Percentiles rank a stretch among this genome's conserved stretches.
Conservation (phyloP, 805 yeast genomes). For the Candida nitratophila region DNA sequence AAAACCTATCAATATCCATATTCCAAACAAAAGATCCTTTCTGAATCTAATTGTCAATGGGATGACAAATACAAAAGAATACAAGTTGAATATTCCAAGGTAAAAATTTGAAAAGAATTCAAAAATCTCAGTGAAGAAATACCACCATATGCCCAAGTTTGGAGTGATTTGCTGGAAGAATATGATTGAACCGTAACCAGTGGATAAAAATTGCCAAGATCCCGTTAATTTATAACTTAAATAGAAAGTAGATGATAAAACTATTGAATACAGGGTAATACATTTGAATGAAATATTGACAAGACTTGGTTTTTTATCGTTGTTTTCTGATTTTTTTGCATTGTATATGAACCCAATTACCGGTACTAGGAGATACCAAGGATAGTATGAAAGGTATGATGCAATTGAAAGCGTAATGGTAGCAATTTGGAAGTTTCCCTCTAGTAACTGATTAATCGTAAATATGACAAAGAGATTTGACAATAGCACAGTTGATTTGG, state of each 20-base stretch:
- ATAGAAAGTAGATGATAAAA: slow-evolving; percentile 23
- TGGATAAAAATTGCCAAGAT: slow-evolving; percentile 38
- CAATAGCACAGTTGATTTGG: slow-evolving; percentile 61
- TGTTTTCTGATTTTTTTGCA: background rate
- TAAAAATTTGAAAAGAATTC: slow-evolving; percentile 82
- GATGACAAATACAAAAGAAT: slow-evolving; percentile 53
- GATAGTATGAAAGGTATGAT: slow-evolving; percentile 55
- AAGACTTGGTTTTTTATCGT: background rate
- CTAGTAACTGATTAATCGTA: slow-evolving; percentile 38
- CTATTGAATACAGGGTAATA: slow-evolving; percentile 19
- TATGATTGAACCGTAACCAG: slow-evolving; percentile 52
- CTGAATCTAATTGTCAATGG: slow-evolving; percentile 70
- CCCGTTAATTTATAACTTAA: slow-evolving; percentile 33
- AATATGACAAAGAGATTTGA: slow-evolving; percentile 50
- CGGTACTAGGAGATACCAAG: slow-evolving; percentile 56
- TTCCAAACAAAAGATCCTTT: slow-evolving; percentile 24
- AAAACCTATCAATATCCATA: slow-evolving; percentile 33
- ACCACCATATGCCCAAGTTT: slow-evolving; percentile 98
- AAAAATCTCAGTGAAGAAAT: slow-evolving; percentile 92
- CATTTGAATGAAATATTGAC: slow-evolving; percentile 15
- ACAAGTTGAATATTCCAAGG: slow-evolving; percentile 75
- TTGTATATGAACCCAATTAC: slow-evolving; percentile 26
- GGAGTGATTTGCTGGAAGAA: slow-evolving; percentile 71
- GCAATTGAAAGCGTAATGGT: slow-evolving; percentile 54
- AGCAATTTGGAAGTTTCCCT: slow-evolving; percentile 33